Conservation (phyloP, 306 rosid genomes). For the Cucumis cinereus region DNA sequence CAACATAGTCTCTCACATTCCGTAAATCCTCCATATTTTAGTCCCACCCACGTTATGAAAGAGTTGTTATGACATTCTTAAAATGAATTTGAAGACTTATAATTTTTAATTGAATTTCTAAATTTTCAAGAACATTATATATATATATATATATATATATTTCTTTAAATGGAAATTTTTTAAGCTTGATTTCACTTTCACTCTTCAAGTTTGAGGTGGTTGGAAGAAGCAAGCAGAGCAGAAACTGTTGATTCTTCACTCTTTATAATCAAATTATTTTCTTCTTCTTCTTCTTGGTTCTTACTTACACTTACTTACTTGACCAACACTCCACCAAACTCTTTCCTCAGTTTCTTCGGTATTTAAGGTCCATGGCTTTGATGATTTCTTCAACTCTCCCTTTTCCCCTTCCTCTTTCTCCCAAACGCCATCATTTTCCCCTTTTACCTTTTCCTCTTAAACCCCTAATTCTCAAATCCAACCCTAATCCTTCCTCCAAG, state of each 20-base stretch:
- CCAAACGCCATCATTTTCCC: slow-evolving; percentile 12
- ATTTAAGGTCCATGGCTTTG: slow-evolving; percentile 7
- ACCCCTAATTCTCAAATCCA: slow-evolving; percentile 4
- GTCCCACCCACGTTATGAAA: no score
- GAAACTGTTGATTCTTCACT: not conserved
- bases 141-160: no score
- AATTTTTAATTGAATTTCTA: no score
- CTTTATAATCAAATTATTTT: not conserved
- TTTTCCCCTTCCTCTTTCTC: slow-evolving; percentile 16
- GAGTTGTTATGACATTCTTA: no score
- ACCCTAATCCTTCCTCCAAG: slow-evolving; percentile 2
- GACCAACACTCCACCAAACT: not conserved
- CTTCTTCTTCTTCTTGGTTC: not conserved
- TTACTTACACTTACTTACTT: not conserved
- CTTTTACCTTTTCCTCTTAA: not conserved
- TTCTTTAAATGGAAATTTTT: no score
- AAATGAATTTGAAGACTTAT: no score
- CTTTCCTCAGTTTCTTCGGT: not conserved
- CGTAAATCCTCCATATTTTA: no score
- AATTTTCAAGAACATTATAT: no score
- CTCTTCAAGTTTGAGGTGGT: not conserved
- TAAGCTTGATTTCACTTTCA: not conserved
- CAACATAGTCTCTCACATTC: no score
- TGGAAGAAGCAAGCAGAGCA: not conserved
- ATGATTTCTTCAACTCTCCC: slow-evolving; percentile 3